Base-by-base conservation (phyloP, 805 yeast species). In the Yamadazyma endophytica region DNA sequence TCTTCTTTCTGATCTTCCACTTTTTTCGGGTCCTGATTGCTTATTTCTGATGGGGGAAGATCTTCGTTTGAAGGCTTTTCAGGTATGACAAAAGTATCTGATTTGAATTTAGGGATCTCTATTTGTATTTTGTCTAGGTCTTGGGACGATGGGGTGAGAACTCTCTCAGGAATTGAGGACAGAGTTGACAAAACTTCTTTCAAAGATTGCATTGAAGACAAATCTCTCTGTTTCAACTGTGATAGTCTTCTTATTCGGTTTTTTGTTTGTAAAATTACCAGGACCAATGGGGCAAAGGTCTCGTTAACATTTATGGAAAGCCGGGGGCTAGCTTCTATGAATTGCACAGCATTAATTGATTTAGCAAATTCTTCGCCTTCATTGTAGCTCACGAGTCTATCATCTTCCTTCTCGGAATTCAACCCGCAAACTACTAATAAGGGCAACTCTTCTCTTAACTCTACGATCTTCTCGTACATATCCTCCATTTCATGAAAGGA, bases 391-490 rank as follows among this genome's bases (percentile, higher is more conserved):
- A 64, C 64, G 26, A 50, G 56, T 17, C 64, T 42, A n/a, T 43
- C 44, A 1, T 33, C 35, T 5, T 40, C 47, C 12, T 35, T 26
- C 28, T 63, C 68, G 16, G 44, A 26, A 31, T 57, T 58, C 13
- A 60, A 42, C 1, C 58, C 65, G 13, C 51, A 61, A 9, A 64
- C 33, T 2, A 53, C 49, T 4, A 59, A 39, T 0, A 62, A 61
- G 9, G 64, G 64, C 21, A 49, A 30, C 4, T 45, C 46, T 0
- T 33, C 39, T 26, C 58, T 42, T 3, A 57, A 28, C 6, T 48
- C 36, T 14, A 20, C 22, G 1, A 61, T 36, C 23, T 53, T 38
- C n/a, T 54, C 51, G 18, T 48, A 43, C 27, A 52, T 30, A 20
- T 61, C 62, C 14, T 53, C 58, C 9, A 58, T 32, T 7, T 44